Conservation (phyloP, 805 yeast genomes). For the Starmerella sp. region DNA sequence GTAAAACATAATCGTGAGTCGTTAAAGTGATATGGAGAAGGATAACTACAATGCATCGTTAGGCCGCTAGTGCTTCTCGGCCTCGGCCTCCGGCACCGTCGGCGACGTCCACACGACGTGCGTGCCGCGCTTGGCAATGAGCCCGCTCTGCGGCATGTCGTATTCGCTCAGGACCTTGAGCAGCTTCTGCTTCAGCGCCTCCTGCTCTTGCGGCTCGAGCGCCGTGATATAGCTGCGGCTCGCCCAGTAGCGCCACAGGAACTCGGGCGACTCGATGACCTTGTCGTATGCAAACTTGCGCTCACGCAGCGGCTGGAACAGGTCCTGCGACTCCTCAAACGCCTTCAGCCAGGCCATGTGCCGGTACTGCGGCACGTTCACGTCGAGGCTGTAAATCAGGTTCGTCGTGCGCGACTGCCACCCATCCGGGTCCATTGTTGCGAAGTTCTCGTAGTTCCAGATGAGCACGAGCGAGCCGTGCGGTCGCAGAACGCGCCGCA, state of each 20-base stretch:
- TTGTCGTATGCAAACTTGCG: slow-evolving; percentile 26
- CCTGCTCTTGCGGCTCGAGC: slow-evolving; percentile 32
- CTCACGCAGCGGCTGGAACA: slow-evolving; percentile 33
- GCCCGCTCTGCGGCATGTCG: slow-evolving; percentile 1
- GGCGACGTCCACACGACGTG: slow-evolving; percentile 23
- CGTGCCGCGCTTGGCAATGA: slow-evolving; percentile 21
- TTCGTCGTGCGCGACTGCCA: slow-evolving; percentile 35
- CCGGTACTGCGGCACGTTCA: slow-evolving; percentile 47
- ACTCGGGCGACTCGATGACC: slow-evolving; percentile 20
- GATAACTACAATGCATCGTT: background rate
- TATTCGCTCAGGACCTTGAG: slow-evolving; percentile 21
- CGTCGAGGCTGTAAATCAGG: slow-evolving; percentile 32
- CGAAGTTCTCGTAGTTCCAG: slow-evolving; percentile 45
- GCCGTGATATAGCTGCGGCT: slow-evolving; percentile 46
- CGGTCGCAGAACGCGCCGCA: slow-evolving; percentile 41
- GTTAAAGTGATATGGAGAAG: background rate
- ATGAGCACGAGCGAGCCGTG: slow-evolving; percentile 42
- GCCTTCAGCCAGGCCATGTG: slow-evolving; percentile 37
- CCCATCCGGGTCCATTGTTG: slow-evolving; percentile 23
- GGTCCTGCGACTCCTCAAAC: slow-evolving; percentile 26
- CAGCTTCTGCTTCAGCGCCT: slow-evolving; percentile 23
- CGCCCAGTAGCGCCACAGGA: slow-evolving; percentile 41
- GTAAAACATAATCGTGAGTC: background rate
- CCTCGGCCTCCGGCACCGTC: background rate
- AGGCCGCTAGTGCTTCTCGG: background rate